Percentiles rank a stretch among this genome's conserved stretches.
These are phyloP conservation scores for Yamadazyma takamatsuzukensis DNA, from an alignment of 805 yeast genomes.

Conservation along the genomic window DNA sequence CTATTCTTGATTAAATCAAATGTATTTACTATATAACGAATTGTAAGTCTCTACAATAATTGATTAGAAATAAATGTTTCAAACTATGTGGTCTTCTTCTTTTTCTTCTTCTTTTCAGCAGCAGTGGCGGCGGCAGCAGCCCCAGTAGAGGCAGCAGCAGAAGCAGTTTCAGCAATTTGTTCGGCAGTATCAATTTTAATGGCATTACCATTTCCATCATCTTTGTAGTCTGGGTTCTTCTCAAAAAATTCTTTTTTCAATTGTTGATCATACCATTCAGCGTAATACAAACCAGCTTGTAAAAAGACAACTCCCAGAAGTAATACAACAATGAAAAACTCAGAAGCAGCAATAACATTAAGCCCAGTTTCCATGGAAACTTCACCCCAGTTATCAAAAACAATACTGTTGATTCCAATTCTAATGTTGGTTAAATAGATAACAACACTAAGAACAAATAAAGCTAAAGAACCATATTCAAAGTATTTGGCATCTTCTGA, in stretches of 20 bases:
- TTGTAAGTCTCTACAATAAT: too few relatives aligned
- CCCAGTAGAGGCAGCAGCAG: conserved; percentile 5
- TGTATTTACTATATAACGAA: too few relatives aligned
- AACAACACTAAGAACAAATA: conserved; percentile 67
- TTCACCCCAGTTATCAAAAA: conserved; percentile 87
- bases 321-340: conserved; percentile 67
- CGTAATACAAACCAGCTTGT: conserved; percentile 88
- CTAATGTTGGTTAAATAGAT: conserved; percentile 84
- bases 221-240: conserved; percentile 21
- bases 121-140: conserved; percentile 9
- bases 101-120: conserved; percentile 15
- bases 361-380: conserved; percentile 82
- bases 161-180: conserved; percentile 7
- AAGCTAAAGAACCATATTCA: conserved; percentile 83
- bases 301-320: conserved; percentile 76
- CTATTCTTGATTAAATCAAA: too few relatives aligned
- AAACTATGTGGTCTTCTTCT: too few relatives aligned
- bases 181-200: conserved; percentile 13
- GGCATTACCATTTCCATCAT: conserved; percentile 13
- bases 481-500: conserved; percentile 77
- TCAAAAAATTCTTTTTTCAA: conserved; percentile 29
- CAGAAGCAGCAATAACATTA: conserved; percentile 88
- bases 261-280: conserved; percentile 54
- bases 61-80: too few relatives aligned
- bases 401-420: conserved; percentile 69